phyloP scores from a whole-genome alignment of 257 asterid species.

The Mentha longifolia region DNA sequence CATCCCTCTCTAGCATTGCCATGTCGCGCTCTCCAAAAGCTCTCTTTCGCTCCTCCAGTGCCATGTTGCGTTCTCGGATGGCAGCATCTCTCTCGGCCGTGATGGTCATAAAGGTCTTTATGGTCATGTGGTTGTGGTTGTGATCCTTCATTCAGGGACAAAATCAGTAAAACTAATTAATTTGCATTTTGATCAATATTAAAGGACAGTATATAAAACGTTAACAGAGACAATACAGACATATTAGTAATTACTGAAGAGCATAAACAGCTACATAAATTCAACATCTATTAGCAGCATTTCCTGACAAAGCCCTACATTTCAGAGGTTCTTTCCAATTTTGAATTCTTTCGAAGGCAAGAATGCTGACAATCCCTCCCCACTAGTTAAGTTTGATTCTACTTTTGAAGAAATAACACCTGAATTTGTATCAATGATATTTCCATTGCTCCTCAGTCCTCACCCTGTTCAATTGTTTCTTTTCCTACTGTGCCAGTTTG shows the following conservation, averaged over 20 bases:
- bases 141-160: constrained; percentile 61
- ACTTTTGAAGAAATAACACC: not conserved
- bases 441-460: not conserved
- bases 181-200: constrained; percentile 10
- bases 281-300: constrained; percentile 16
- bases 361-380: constrained; percentile 10
- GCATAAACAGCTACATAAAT: not conserved
- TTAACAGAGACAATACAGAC: not conserved
- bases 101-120: constrained; percentile 91
- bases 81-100: constrained; percentile 96
- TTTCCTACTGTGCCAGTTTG: not conserved
- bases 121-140: constrained; percentile 70
- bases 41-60: constrained; percentile 90
- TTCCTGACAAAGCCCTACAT: not conserved
- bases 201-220: not conserved
- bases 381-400: not conserved
- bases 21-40: constrained; percentile 91
- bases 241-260: not conserved
- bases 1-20: constrained; percentile 93
- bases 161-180: constrained; percentile 17
- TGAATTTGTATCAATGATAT: not conserved
- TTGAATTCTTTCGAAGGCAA: constrained; percentile 1
- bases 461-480: not conserved
- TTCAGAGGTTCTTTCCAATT: not conserved
- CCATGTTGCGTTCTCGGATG: constrained; percentile 90